Base-by-base conservation (phyloP, 139 green algal species). In the Tetratostichococcus sp. region DNA sequence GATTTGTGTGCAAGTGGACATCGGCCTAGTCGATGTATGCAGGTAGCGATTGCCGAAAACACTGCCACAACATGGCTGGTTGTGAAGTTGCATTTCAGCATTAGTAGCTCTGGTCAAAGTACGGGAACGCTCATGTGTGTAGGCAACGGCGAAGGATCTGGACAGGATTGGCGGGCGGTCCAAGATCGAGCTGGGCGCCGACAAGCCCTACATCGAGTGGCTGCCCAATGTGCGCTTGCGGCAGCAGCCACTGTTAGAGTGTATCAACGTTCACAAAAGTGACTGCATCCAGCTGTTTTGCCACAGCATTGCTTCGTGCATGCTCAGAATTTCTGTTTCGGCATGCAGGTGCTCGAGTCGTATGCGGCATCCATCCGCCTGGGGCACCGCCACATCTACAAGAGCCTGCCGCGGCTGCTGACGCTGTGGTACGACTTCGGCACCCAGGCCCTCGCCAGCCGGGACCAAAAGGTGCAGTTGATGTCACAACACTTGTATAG, bases 361-460 rank as follows among this genome's bases (percentile, higher is more conserved):
- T 98, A 98, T 74, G 87, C 86, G 16, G 75, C 83, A 34, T 80
- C 85, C 30, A 74, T 97, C 1, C 67, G 77, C 67, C 66, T 84
- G 28, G 94, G 93, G 23, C 74, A 84, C 77, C 75, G 74, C 33
- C 85, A 93, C 83, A 83, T 94, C 35, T 90, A 90, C 75, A 91
- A 96, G 73, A 78, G 84, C 35, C 84, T 99, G 73, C 95, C 95
- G 5, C 90, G 95, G 31, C 77, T 98, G 86, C 88, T 99, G 39
- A 99, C 95, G 0, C 76, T 98, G 4, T 97, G 91, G 89, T 97
- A 96, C 74, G 95, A 98, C 32, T 93, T 95, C 83, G 92, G 93
- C 66, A 85, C 30, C 59, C 78, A 28, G 50, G 50, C 14, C 50
- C 2, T 30, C 33, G 35, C 30, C 30, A 30, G 33, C 4, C 57